A percentile compares a stretch with the other conserved stretches of the same genome.
phyloP scores from a whole-genome alignment of 495 filamentous ascomycete genomes.

The Bacidia rubella region DNA sequence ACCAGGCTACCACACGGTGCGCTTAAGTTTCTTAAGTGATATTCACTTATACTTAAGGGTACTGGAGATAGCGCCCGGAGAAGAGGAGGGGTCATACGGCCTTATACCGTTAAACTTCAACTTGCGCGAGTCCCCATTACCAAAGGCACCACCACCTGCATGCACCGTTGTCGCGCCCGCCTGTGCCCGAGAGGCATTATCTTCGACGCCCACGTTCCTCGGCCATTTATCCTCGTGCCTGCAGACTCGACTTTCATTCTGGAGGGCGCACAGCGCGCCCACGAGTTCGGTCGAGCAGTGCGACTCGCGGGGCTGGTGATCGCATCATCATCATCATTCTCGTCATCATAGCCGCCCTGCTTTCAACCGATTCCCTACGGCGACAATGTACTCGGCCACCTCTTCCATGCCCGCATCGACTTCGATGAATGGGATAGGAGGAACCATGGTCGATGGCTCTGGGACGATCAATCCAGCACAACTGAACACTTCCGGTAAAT shows the following conservation, averaged over 20 bases:
- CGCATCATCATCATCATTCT: constrained; percentile 13
- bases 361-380: constrained; percentile 21
- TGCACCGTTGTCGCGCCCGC: constrained; percentile 19
- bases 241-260: constrained; percentile 7
- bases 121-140: constrained; percentile 11
- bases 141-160: constrained; percentile 10
- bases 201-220: constrained; percentile 11
- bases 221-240: not conserved
- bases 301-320: constrained; percentile 1
- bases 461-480: constrained; percentile 73
- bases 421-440: constrained; percentile 45
- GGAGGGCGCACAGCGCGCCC: constrained; percentile 13
- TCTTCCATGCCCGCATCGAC: constrained; percentile 30
- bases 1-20: constrained; percentile 3
- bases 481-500: constrained; percentile 48
- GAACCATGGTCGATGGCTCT: constrained; percentile 53
- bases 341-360: constrained; percentile 20
- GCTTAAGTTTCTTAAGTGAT: not conserved
- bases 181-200: not conserved
- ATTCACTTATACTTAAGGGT: constrained; percentile 16
- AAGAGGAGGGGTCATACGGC: constrained; percentile 13
- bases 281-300: constrained; percentile 9
- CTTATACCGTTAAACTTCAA: constrained; percentile 13
- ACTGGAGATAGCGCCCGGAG: constrained; percentile 15
- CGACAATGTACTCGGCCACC: constrained; percentile 47